Evolutionary conservation across 176 grass and related monocot genomes (phyloP).

Genomic region (Aechmea fasciata): DNA sequence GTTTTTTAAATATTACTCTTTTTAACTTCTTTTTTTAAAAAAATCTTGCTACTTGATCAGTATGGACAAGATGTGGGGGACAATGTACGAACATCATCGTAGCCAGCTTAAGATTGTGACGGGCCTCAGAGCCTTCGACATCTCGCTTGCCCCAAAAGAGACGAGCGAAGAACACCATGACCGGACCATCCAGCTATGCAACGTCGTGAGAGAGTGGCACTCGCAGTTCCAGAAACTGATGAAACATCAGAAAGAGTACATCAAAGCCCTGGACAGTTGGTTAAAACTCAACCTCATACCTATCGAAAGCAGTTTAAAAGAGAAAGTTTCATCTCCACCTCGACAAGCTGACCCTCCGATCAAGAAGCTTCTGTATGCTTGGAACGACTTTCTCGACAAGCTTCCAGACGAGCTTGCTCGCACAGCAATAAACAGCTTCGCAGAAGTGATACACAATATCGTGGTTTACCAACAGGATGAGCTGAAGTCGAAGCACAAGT

Average conservation of each 20-base stretch:
- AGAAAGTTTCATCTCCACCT: conserved; percentile 73
- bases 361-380: conserved; percentile 59
- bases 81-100: conserved; percentile 62
- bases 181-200: conserved; percentile 47
- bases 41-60: conserved; percentile 17
- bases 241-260: conserved; percentile 64
- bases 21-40: too few relatives aligned
- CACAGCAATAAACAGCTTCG: conserved; percentile 62
- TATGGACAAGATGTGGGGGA: conserved; percentile 75
- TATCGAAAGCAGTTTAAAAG: conserved; percentile 83
- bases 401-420: conserved; percentile 65
- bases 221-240: conserved; percentile 65
- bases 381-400: conserved; percentile 72
- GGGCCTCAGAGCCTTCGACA: conserved; percentile 38
- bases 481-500: conserved; percentile 46
- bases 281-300: conserved; percentile 77
- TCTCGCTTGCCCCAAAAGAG: conserved; percentile 39
- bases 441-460: conserved; percentile 61
- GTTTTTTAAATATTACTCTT: too few relatives aligned
- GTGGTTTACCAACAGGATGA: conserved; percentile 59
- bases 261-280: conserved; percentile 75
- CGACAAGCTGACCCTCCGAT: conserved; percentile 51
- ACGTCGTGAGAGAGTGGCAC: conserved; percentile 60
- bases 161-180: conserved; percentile 53
- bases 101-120: conserved; percentile 29